phyloP scores from a whole-genome alignment of 1,284 basidiomycete genomes.

The Sanghuangporus weigelae region DNA sequence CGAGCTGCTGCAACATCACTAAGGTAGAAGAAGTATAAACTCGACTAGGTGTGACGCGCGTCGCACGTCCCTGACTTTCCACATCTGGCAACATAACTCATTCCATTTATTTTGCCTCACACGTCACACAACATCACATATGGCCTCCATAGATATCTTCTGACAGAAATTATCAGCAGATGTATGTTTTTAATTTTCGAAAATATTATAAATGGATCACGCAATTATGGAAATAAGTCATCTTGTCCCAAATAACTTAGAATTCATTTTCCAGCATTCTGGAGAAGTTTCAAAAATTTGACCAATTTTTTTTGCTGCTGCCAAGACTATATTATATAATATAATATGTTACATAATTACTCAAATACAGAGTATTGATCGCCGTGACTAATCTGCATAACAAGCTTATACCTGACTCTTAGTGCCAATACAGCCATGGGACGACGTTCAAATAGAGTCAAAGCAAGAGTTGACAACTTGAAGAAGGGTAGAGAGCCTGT shows the following conservation, averaged over 20 bases:
- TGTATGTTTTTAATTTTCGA: neutral
- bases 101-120: neutral
- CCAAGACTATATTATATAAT: neutral
- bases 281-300: neutral
- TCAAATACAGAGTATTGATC: neutral
- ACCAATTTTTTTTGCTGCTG: neutral
- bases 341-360: neutral
- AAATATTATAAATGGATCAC: neutral
- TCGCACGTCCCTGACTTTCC: neutral
- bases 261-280: neutral
- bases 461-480: neutral
- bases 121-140: neutral
- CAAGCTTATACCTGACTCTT: neutral
- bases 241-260: neutral
- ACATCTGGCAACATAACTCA: neutral
- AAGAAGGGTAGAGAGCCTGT: neutral
- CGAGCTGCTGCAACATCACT: conserved; percentile 25
- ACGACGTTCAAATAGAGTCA: neutral
- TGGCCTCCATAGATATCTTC: neutral
- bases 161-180: neutral
- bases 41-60: neutral
- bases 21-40: conserved; percentile 20
- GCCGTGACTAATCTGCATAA: neutral
- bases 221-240: neutral
- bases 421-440: too few relatives aligned